phyloP scores from a whole-genome alignment of 441 rosid species.

The Erysimum cheiri region DNA sequence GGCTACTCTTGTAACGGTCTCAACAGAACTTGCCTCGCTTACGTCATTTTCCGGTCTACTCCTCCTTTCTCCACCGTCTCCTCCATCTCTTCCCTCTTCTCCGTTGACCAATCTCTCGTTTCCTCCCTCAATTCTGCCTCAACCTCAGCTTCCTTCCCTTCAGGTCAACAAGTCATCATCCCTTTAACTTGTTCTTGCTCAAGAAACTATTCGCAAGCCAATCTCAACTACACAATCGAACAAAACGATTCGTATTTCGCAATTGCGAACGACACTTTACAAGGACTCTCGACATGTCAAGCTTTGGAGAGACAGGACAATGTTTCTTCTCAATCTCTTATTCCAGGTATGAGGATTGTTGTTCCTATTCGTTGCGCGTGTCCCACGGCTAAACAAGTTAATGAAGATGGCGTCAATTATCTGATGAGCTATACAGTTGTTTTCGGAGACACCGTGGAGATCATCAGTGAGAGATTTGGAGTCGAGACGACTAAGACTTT shows the following conservation, averaged over 20 bases:
- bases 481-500: constrained; percentile 47
- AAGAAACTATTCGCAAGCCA: constrained; percentile 53
- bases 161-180: constrained; percentile 60
- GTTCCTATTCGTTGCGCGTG: constrained; percentile 82
- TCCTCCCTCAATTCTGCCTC: constrained; percentile 58
- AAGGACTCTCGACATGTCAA: constrained; percentile 83
- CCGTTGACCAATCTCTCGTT: constrained; percentile 54
- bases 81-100: constrained; percentile 62
- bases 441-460: constrained; percentile 40
- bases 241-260: constrained; percentile 27
- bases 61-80: constrained; percentile 58
- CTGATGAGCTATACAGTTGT: constrained; percentile 54
- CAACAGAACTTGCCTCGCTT: constrained; percentile 59
- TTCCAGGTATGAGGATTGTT: constrained; percentile 46
- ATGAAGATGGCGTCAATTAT: constrained; percentile 54
- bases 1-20: constrained; percentile 81
- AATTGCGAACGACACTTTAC: constrained; percentile 64
- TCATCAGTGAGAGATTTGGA: constrained; percentile 52
- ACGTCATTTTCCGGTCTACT: constrained; percentile 63
- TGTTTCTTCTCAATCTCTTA: constrained; percentile 37
- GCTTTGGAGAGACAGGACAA: constrained; percentile 56
- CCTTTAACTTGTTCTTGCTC: constrained; percentile 81
- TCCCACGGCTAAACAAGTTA: constrained; percentile 66
- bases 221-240: constrained; percentile 58
- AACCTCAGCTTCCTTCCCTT: constrained; percentile 45